A percentile compares a stretch with the other conserved stretches of the same genome.
These are phyloP conservation scores for Myxozyma udenii DNA, from an alignment of 805 yeast species.

Conservation along the genomic window DNA sequence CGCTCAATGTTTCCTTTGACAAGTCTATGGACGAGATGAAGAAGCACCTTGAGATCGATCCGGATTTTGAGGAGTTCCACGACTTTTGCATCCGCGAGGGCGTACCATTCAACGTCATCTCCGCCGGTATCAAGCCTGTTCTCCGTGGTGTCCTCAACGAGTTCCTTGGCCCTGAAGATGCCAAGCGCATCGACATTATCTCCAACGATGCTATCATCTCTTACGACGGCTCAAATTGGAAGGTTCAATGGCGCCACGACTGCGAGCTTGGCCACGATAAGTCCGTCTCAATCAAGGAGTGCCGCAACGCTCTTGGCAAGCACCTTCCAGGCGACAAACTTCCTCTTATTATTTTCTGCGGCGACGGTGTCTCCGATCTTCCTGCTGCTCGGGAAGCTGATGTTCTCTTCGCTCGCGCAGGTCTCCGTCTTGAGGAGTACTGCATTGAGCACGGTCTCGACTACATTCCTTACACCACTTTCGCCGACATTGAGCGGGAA, in stretches of 20 bases:
- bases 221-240: conserved; percentile 42
- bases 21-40: conserved; percentile 41
- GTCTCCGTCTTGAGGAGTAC: conserved; percentile 43
- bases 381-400: conserved; percentile 48
- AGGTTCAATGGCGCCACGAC: conserved; percentile 45
- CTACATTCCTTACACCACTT: conserved; percentile 44
- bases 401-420: conserved; percentile 45
- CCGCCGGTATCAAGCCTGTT: conserved; percentile 46
- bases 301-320: conserved; percentile 32
- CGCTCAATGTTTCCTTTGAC: conserved; percentile 41
- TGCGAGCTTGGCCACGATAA: conserved; percentile 46
- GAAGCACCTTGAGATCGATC: conserved; percentile 41
- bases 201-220: conserved; percentile 43
- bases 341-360: conserved; percentile 52
- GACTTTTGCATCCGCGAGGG: conserved; percentile 41
- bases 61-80: conserved; percentile 42
- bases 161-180: conserved; percentile 38
- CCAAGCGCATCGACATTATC: conserved; percentile 42
- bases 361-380: conserved; percentile 54
- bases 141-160: conserved; percentile 43
- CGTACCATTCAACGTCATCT: conserved; percentile 44
- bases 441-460: conserved; percentile 43
- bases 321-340: conserved; percentile 26
- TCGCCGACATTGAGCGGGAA: conserved; percentile 42
- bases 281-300: conserved; percentile 43